phyloP scores from a whole-genome alignment of 768 basidiomycete genomes.

The Candolleomyces eurysporus region DNA sequence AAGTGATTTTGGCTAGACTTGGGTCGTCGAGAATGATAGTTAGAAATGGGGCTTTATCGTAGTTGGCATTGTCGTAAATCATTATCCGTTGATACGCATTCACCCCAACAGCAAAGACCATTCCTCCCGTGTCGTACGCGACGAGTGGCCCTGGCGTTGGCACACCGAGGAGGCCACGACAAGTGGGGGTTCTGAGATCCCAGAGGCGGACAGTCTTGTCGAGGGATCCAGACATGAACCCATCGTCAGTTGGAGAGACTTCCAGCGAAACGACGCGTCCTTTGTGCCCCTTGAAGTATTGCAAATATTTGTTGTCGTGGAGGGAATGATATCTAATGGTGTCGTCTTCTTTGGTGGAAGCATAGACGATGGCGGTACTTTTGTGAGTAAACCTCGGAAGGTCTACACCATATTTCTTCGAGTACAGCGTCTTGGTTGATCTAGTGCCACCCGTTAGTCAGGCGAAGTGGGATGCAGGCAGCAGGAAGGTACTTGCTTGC shows the following conservation, averaged over 20 bases:
- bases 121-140: constrained; percentile 79
- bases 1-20: constrained; percentile 67
- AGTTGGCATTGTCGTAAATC: constrained; percentile 82
- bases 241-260: constrained; percentile 90
- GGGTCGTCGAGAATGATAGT: constrained; percentile 82
- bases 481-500: constrained; percentile 73
- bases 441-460: constrained; percentile 34
- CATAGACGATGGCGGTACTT: constrained; percentile 78
- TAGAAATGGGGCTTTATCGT: constrained; percentile 90
- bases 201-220: constrained; percentile 96
- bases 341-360: constrained; percentile 94
- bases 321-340: constrained; percentile 92
- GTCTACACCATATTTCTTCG: constrained; percentile 97
- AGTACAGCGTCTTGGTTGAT: constrained; percentile 73
- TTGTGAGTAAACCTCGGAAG: constrained; percentile 95
- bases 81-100: constrained; percentile 81
- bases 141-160: constrained; percentile 60
- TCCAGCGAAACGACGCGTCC: constrained; percentile 86
- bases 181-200: constrained; percentile 82
- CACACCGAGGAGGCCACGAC: constrained; percentile 76
- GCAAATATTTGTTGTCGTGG: constrained; percentile 94
- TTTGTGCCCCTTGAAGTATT: constrained; percentile 95
- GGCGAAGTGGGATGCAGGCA: constrained; percentile 14
- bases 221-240: constrained; percentile 91
- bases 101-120: constrained; percentile 85